Percentiles rank a stretch among this genome's conserved stretches.
Evolutionary conservation across 495 filamentous ascomycete species (phyloP).

Genomic region (Xanthoparmelia taractica): DNA sequence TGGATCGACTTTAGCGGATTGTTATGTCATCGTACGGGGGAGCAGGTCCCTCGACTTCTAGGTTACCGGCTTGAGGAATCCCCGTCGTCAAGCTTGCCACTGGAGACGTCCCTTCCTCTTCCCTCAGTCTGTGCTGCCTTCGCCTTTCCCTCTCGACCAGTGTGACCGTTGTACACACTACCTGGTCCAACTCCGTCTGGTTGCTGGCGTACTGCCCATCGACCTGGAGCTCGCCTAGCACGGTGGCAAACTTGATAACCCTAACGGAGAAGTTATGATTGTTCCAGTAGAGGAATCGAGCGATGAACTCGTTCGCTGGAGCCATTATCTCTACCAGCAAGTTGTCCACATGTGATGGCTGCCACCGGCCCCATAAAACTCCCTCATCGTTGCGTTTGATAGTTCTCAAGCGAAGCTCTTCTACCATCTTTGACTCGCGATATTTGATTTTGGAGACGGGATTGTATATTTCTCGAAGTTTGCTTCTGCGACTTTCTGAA

Average conservation of each 20-base stretch:
- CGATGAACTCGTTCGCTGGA: slow-evolving; percentile 6
- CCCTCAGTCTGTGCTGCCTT: background rate
- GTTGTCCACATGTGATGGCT: slow-evolving; percentile 3
- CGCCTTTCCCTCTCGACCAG: slow-evolving; percentile 3
- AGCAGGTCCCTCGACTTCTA: slow-evolving; percentile 2
- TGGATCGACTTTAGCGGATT: background rate
- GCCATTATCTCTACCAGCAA: background rate
- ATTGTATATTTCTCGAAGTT: slow-evolving; percentile 6
- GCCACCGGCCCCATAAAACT: background rate
- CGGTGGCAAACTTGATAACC: background rate
- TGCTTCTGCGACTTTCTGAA: slow-evolving; percentile 1
- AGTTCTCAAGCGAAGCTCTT: slow-evolving; percentile 4
- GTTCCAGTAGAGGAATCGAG: slow-evolving; percentile 5
- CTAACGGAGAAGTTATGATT: background rate
- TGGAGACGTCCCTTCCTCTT: slow-evolving; percentile 1
- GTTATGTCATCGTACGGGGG: background rate
- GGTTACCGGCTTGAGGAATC: background rate
- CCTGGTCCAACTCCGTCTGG: background rate
- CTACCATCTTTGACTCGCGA: background rate
- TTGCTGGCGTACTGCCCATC: background rate
- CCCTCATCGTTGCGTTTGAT: slow-evolving; percentile 1
- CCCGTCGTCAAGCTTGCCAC: background rate
- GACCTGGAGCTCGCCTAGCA: slow-evolving; percentile 2
- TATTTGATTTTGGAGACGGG: background rate
- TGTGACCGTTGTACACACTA: slow-evolving; percentile 1